Evolutionary conservation across 306 rosid species (phyloP), one percentile per base, ranked within the genome.

Genomic region (Vigna unguiculata): DNA sequence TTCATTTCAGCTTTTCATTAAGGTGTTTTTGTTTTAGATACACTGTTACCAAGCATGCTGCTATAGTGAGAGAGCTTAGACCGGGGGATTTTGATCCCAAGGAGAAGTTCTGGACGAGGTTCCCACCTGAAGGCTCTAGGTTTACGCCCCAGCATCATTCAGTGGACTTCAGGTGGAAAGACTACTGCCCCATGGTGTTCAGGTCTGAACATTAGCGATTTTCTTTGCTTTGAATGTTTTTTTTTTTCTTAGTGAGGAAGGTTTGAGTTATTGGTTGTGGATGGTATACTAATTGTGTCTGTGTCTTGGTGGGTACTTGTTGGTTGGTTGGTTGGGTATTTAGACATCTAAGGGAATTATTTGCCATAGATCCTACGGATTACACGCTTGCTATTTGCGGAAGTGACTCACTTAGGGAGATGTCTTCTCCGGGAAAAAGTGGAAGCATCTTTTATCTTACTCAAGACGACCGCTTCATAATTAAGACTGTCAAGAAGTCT

Each of bases 371-470:
- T 85, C 81, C 87, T 4, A 77, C 79, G 79, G 88, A 87, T 65
- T 87, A 87, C 83, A 75, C 68, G 82, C 81, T 71, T 67, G 87
- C 91, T 75, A 87, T 87, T 53, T 87, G 87, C 8, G 87, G 87
- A 74, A 85, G 62, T 71, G 84, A 83, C 11, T 68, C 88, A 4
- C 87, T 85, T 7, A 74, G 87, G 63, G 88, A 82, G 72, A 85
- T 87, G 88, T 87, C 87, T 46, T 87, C 91, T 47, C 91, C 89
- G 21, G 91, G 91, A 43, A 87, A 87, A 69, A 87, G 91, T 30
- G 91, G 89, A 83, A 87, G 91, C 72, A 71, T 87, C 75, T 87
- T 87, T 83, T 83, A 87, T 72, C 87, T 85, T 19, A 87, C 89
- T 60, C 91, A 87, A 68, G 91, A 87, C 30, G 89, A 85, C 57